Conservation (phyloP, 257 asterid genomes). For the Datura wrightii region DNA sequence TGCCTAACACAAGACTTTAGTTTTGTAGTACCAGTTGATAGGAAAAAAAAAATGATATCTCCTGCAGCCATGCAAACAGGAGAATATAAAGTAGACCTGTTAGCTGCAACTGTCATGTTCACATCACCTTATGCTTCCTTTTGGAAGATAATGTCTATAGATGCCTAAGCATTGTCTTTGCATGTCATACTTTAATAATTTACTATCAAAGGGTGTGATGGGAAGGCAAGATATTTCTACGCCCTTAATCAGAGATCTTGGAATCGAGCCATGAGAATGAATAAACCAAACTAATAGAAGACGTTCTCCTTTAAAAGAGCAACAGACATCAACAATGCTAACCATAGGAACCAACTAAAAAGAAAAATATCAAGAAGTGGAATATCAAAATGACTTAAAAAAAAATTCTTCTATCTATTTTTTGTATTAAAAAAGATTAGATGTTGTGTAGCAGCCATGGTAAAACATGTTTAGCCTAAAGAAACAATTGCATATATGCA, state of each 20-base stretch:
- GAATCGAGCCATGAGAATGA: background rate
- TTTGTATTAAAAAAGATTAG: no score
- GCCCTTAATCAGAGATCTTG: background rate
- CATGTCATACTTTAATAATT: background rate
- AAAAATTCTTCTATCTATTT: background rate
- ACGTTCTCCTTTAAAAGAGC: no score
- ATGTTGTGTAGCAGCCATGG: no score
- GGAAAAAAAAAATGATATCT: background rate
- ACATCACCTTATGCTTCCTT: conserved; percentile 21
- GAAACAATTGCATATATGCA: background rate
- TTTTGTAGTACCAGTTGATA: background rate
- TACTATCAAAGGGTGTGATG: no score
- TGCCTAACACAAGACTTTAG: background rate
- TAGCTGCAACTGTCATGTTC: conserved; percentile 6
- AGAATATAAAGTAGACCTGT: conserved; percentile 3
- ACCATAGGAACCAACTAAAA: background rate
- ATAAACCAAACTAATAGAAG: background rate
- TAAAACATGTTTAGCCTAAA: background rate
- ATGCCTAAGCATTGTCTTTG: conserved; percentile 13
- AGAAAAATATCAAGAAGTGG: background rate
- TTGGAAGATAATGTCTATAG: conserved; percentile 15
- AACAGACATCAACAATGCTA: no score
- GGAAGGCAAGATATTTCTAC: background rate
- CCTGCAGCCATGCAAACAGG: background rate
- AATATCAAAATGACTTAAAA: background rate